Percentiles rank a stretch among this genome's conserved stretches.
These are phyloP conservation scores for Neoscytalidium dimidiatum DNA, from an alignment of 2,329 filamentous ascomycete species.

Conservation along the genomic window DNA sequence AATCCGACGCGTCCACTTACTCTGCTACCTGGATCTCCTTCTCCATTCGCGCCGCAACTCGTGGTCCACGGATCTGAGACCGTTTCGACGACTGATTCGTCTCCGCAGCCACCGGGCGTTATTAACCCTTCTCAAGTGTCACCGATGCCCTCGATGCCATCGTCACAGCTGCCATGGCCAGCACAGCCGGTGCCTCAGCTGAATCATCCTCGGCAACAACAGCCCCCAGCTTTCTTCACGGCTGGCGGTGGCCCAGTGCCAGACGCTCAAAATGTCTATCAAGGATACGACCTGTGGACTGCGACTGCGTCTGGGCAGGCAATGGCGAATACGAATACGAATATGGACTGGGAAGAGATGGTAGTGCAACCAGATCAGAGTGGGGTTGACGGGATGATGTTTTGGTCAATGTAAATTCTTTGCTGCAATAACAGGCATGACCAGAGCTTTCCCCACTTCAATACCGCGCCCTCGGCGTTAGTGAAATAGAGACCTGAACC, in stretches of 20 bases:
- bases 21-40: background rate
- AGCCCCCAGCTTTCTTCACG: background rate
- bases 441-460: no score
- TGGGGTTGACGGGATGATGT: conserved; percentile 17
- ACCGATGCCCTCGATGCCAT: background rate
- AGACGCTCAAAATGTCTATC: background rate
- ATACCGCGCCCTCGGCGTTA: no score
- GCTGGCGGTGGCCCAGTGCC: background rate
- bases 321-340: background rate
- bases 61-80: background rate
- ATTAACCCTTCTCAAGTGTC: background rate
- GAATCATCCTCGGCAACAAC: conserved; percentile 3
- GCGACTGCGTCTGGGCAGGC: background rate
- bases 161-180: background rate
- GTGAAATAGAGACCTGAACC: no score
- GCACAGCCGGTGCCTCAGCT: background rate
- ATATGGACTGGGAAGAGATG: conserved; percentile 16
- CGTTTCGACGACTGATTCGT: background rate
- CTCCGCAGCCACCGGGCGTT: background rate
- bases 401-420: conserved; percentile 18
- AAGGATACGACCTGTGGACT: conserved; percentile 1
- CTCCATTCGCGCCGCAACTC: background rate
- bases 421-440: background rate
- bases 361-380: conserved; percentile 8
- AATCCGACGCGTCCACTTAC: background rate